Percentiles rank a stretch among this genome's conserved stretches.
phyloP scores from a whole-genome alignment of 768 basidiomycete species.

The Tylopilus plumbeoviolaceoides region DNA sequence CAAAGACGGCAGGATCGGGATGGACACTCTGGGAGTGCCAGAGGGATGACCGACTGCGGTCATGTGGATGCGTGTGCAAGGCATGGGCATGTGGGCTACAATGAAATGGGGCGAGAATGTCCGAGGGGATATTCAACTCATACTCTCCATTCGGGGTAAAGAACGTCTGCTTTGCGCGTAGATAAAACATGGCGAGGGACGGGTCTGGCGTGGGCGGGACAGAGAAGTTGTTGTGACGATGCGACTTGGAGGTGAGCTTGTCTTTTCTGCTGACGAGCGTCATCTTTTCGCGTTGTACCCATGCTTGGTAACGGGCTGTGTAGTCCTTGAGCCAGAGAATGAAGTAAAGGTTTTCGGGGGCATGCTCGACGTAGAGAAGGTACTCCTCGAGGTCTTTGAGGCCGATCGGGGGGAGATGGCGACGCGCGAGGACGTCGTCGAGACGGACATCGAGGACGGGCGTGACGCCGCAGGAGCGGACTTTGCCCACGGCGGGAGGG shows the following conservation, averaged over 20 bases:
- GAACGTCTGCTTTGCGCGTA: conserved; percentile 78
- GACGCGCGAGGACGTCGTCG: conserved; percentile 71
- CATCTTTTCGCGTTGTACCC: conserved; percentile 33
- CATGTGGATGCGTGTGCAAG: conserved; percentile 1
- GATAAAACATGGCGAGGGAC: conserved; percentile 68
- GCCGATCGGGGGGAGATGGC: conserved; percentile 75
- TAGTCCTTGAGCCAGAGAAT: conserved; percentile 81
- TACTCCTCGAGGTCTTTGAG: conserved; percentile 79
- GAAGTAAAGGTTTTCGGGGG: conserved; percentile 81
- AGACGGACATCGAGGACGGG: conserved; percentile 64
- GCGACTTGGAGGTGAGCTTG: conserved; percentile 33
- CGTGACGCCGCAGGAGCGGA: conserved; percentile 64
- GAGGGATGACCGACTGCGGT: conserved; percentile 5
- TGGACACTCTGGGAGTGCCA: conserved; percentile 37
- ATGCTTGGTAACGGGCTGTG: conserved; percentile 42
- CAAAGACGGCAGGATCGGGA: conserved; percentile 64
- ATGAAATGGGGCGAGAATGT: conserved; percentile 59
- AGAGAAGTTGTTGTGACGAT: conserved; percentile 24
- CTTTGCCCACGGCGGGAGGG: conserved; percentile 63
- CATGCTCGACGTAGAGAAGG: conserved; percentile 72
- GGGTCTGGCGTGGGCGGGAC: conserved; percentile 41
- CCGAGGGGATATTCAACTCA: conserved; percentile 67
- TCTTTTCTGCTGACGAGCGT: conserved; percentile 38
- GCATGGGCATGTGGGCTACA: conserved; percentile 33
- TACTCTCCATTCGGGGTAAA: conserved; percentile 68